Conservation (phyloP, 1,284 basidiomycete species). For the Sporisorium exsertum region DNA sequence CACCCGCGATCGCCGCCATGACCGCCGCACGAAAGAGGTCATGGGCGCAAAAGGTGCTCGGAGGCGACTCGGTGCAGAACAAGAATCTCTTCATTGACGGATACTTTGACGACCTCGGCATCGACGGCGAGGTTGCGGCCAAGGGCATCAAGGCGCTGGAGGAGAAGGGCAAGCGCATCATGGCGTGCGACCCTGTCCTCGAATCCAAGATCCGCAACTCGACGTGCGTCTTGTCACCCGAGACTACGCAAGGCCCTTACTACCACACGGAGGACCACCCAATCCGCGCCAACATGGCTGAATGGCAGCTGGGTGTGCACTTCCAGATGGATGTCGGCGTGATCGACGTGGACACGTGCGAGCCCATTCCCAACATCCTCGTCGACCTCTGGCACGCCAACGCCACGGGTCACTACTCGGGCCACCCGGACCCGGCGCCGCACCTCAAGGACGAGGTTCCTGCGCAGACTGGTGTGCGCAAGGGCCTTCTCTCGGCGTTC, state of each 20-base stretch:
- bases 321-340: constrained; percentile 77
- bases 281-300: constrained; percentile 73
- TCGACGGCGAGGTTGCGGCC: constrained; percentile 40
- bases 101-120: constrained; percentile 61
- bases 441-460: constrained; percentile 68
- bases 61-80: constrained; percentile 62
- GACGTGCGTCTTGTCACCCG: constrained; percentile 70
- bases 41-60: constrained; percentile 61
- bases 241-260: constrained; percentile 72
- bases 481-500: constrained; percentile 70
- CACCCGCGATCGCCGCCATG: constrained; percentile 69
- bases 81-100: constrained; percentile 69
- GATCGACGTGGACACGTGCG: constrained; percentile 80
- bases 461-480: constrained; percentile 66
- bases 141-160: constrained; percentile 54
- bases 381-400: constrained; percentile 78
- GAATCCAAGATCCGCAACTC: constrained; percentile 68
- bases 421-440: constrained; percentile 71
- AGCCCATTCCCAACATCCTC: constrained; percentile 77
- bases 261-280: constrained; percentile 72
- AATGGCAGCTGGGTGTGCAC: constrained; percentile 73
- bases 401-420: constrained; percentile 70
- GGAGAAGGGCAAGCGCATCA: constrained; percentile 58
- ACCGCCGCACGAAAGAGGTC: constrained; percentile 65
- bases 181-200: constrained; percentile 64